phyloP scores from a whole-genome alignment of 768 basidiomycete species.

The Lentinus tigrinus region DNA sequence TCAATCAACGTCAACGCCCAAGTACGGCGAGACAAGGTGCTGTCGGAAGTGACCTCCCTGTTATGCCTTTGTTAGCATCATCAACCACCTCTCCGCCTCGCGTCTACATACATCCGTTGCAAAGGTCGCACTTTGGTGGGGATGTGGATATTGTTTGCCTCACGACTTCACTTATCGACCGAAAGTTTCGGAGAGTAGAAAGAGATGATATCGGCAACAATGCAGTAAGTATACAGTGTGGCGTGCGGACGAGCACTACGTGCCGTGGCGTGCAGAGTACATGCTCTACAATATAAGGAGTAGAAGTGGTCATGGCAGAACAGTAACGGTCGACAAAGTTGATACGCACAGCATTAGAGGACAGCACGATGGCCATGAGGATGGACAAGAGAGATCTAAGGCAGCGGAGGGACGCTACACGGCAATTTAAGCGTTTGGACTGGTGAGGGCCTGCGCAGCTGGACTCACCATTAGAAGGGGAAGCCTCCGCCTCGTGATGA shows the following conservation, averaged over 20 bases:
- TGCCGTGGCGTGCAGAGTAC: conserved; percentile 2
- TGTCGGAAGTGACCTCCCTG: no score
- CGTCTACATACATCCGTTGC: no score
- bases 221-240: conserved; percentile 15
- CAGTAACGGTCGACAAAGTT: not conserved
- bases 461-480: conserved; percentile 1
- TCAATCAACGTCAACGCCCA: no score
- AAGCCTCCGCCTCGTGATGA: conserved; percentile 1
- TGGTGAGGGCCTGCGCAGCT: no score
- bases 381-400: not conserved
- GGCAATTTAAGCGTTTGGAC: no score
- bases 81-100: no score
- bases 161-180: no score
- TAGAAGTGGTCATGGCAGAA: not conserved
- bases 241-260: conserved; percentile 1
- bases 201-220: not conserved
- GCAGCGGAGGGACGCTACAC: not conserved
- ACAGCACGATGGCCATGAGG: not conserved
- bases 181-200: not conserved
- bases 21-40: no score
- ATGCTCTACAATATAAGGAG: conserved; percentile 11
- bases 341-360: not conserved
- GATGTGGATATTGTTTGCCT: no score
- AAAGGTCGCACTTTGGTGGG: no score
- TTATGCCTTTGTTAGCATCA: no score